Base-by-base conservation (phyloP, 1,139 yeast species). In the Magnusiomyces clavatus region DNA sequence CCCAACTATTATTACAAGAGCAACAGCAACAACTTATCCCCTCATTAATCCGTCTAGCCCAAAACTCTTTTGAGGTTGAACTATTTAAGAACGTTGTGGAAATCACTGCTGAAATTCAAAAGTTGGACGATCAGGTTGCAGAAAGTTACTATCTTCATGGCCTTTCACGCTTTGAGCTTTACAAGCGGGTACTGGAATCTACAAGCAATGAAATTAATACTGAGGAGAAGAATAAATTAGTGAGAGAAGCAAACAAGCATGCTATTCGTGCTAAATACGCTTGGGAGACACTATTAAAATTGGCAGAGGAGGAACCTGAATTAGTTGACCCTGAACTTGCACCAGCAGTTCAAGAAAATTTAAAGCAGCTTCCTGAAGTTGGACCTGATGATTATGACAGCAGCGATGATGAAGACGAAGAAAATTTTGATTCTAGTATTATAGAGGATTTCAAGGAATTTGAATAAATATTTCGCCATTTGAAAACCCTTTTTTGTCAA, bases 71-170 rank as follows among this genome's bases (percentile, higher is more conserved):
- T 50, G 97, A 90, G 67, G 72, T 86, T 64, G 92, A 83, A 42
- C 69, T 79, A 56, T 82, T 82, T 61, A 94, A 86, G 43, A 64
- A 75, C 24, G 86, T 87, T 2, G 69, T 80, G 13, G 77, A 77
- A 42, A 80, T 87, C 20, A 75, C 88, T 11, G 72, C 77, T 29
- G 75, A 77, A 38, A 74, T 83, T 20, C 82, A 83, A 60, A 90
- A 86, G 56, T 78, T 90, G 49, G 89, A 90, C 68, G 97, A 90
- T 61, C 83, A 82, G 59, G 80, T 86, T 55, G 72, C 87, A 53
- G 97, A 90, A 61, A 76, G 83, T 39, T 83, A 78, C 63, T 90
- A 90, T 64, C 72, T 88, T 59, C 95, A 87, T 64, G 94, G 94
- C 0, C 79, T 89, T 62, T 81, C 94, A 0, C 75, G 82, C 61